These are phyloP conservation scores for Aspergillus japonicus DNA, from an alignment of 2,329 filamentous ascomycete genomes.

Conservation along the genomic window DNA sequence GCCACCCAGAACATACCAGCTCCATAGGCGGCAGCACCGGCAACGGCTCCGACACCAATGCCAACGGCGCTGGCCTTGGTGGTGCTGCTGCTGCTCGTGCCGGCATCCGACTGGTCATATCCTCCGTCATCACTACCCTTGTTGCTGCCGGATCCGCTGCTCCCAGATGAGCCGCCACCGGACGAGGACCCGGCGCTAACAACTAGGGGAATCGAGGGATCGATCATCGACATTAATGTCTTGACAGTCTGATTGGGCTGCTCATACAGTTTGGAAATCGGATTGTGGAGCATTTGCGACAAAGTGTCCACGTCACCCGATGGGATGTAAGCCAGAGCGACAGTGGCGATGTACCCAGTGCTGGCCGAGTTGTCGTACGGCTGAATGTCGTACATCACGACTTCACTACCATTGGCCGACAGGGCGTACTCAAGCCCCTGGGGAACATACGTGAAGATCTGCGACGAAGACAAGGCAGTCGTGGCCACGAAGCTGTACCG, in stretches of 20 bases:
- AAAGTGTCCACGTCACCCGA: conserved; percentile 66
- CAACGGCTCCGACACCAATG: conserved; percentile 75
- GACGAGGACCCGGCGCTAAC: conserved; percentile 51
- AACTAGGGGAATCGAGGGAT: conserved; percentile 73
- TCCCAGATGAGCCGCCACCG: conserved; percentile 30
- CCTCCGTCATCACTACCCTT: conserved; percentile 43
- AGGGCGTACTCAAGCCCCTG: conserved; percentile 68
- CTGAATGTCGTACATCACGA: conserved; percentile 69
- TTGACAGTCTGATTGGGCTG: conserved; percentile 64
- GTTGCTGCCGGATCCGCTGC: conserved; percentile 40
- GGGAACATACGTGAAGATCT: conserved; percentile 81
- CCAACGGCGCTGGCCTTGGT: conserved; percentile 52
- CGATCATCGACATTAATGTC: conserved; percentile 76
- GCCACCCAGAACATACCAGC: conserved; percentile 93
- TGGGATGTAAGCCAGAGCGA: conserved; percentile 75
- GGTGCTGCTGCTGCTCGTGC: conserved; percentile 46
- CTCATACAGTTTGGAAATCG: conserved; percentile 72
- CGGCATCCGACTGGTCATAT: conserved; percentile 45
- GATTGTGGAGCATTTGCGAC: conserved; percentile 66
- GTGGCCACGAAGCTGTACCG: conserved; percentile 81
- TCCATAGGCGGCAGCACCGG: conserved; percentile 81
- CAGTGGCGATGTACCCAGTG: conserved; percentile 77
- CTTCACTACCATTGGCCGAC: conserved; percentile 43
- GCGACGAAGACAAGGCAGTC: conserved; percentile 69
- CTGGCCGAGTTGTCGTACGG: conserved; percentile 68